Evolutionary conservation across 2,329 filamentous ascomycete species (phyloP).

Genomic region (Penicillium verrucosum): DNA sequence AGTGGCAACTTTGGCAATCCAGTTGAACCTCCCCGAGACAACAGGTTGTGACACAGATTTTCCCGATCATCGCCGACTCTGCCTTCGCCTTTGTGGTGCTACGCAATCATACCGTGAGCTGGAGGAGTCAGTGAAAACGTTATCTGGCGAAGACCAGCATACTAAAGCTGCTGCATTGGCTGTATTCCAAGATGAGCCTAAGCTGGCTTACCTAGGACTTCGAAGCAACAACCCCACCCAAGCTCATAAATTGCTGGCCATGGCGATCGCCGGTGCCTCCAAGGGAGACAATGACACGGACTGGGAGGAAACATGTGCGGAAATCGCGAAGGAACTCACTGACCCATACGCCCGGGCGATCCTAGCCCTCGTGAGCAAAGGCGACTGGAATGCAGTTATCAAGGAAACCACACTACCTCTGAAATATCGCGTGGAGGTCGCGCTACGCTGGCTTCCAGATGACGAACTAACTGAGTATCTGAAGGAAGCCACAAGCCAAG

Average conservation of each 20-base stretch:
- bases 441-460: constrained; percentile 52
- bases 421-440: constrained; percentile 59
- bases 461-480: constrained; percentile 52
- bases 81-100: constrained; percentile 59
- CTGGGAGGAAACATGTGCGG: constrained; percentile 60
- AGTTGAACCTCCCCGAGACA: constrained; percentile 51
- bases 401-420: constrained; percentile 57
- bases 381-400: constrained; percentile 59
- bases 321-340: constrained; percentile 60
- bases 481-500: constrained; percentile 50
- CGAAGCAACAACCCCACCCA: constrained; percentile 52
- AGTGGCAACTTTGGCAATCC: constrained; percentile 50
- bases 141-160: constrained; percentile 54
- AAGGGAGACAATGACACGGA: constrained; percentile 52
- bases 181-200: constrained; percentile 58
- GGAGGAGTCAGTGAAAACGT: constrained; percentile 48
- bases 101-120: constrained; percentile 52
- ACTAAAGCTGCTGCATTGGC: constrained; percentile 63
- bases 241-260: constrained; percentile 56
- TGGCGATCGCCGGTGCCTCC: constrained; percentile 48
- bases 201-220: constrained; percentile 56
- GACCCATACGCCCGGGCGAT: constrained; percentile 62
- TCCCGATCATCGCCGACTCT: constrained; percentile 57
- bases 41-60: constrained; percentile 52
- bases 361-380: constrained; percentile 57